Evolutionary conservation across 148 eudicot species (phyloP), one percentile per base, ranked within the genome.

Genomic region (Silene uniflora): DNA sequence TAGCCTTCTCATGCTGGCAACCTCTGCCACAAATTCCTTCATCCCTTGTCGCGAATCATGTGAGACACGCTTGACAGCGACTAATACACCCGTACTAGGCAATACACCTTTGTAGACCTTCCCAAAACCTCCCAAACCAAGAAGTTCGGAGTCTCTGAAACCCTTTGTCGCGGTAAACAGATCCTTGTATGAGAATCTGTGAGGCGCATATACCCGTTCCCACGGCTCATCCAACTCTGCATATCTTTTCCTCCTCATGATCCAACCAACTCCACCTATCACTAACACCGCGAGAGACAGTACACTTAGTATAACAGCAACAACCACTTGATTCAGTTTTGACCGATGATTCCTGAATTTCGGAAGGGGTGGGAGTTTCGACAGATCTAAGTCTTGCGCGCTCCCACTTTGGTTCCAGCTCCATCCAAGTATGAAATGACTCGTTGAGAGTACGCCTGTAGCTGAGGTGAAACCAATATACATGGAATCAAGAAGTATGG

Each of bases 81-180:
- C 74, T 71, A 76, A 60, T 47, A 47, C 19, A 14, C 74, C 49
- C 3, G 42, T 73, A 67, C 62, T 61, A 19, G 80, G 74, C 67
- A 81, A 67, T 4, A 79, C 46, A 11, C 88, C 88, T 77, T 66
- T 83, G 66, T 86, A 86, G 63, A 86, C 88, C 61, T 83, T 85
- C 7, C 88, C 88, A 13, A 85, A 85, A 52, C 84, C 85, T 35
- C 88, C 85, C 22, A 75, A 75, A 52, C 88, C 88, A 4, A 81
- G 67, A 32, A 83, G 68, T 25, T 79, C 83, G 5, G 70, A 68
- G 52, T 79, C 80, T 75, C 67, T 68, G 27, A 86, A 86, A 63
- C 86, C 86, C 66, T 77, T 81, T 44, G 86, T 86, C 12, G 85
- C 88, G 21, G 64, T 54, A 44, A 74, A 79, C 22, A 86, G 77